Evolutionary conservation across 108 stramenopile species (phyloP).

Genomic region (Cyclostephanos invisitatus): DNA sequence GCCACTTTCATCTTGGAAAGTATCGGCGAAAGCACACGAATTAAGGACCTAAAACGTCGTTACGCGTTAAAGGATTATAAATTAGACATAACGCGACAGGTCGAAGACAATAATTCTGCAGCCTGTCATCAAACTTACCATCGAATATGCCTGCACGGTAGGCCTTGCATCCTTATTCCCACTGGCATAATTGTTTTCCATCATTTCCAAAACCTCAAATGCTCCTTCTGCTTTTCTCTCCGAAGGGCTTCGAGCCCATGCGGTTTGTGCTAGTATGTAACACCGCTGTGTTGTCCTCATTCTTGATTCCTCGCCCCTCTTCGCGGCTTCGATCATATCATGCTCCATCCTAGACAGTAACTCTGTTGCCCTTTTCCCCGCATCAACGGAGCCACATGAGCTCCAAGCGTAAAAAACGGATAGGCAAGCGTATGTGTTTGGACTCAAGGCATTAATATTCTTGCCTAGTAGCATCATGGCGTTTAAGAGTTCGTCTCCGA

Average conservation of each 20-base stretch:
- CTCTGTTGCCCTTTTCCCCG: constrained; percentile 57
- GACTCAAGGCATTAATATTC: constrained; percentile 43
- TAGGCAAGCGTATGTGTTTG: constrained; percentile 62
- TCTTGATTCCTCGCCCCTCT: constrained; percentile 45
- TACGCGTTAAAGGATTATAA: not conserved
- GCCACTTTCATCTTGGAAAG: constrained; percentile 35
- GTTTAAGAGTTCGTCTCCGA: constrained; percentile 58
- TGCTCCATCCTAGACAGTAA: constrained; percentile 58
- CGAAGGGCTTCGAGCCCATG: constrained; percentile 57
- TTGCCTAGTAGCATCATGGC: constrained; percentile 50
- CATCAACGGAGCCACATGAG: constrained; percentile 52
- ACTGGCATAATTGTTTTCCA: constrained; percentile 46
- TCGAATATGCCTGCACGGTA: constrained; percentile 59
- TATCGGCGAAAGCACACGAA: constrained; percentile 66
- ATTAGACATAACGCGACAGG: not conserved
- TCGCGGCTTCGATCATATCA: constrained; percentile 37
- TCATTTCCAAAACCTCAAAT: constrained; percentile 54
- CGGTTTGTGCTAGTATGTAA: constrained; percentile 57
- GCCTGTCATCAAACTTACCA: constrained; percentile 25
- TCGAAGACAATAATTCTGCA: not conserved
- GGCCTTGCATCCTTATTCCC: constrained; percentile 48
- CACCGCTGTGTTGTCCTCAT: constrained; percentile 50
- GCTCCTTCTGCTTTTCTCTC: constrained; percentile 61
- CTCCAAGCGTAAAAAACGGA: constrained; percentile 63
- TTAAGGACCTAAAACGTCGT: constrained; percentile 51